A percentile compares a stretch with the other conserved stretches of the same genome.
Conservation (phyloP, 352 stramenopile genomes). For the Thalassiosira exigua region DNA sequence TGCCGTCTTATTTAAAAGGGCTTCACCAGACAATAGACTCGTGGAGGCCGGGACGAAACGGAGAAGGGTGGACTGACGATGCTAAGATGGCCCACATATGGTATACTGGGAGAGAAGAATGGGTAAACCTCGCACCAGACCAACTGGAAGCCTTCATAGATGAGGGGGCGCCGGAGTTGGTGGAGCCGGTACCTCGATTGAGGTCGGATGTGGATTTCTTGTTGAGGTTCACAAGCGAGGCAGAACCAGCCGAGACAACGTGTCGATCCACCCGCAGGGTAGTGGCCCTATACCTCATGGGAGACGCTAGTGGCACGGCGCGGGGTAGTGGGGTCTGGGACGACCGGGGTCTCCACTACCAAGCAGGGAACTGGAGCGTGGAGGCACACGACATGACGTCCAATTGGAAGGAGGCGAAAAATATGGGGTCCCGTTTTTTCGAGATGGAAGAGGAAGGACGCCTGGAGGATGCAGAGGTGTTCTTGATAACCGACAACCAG, state of each 20-base stretch:
- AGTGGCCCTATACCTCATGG: not conserved
- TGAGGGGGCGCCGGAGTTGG: not conserved
- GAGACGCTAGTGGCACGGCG: constrained; percentile 8
- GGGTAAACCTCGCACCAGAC: not conserved
- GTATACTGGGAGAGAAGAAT: not conserved
- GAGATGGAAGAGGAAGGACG: not conserved
- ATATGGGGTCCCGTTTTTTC: constrained; percentile 17
- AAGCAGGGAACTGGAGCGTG: not conserved
- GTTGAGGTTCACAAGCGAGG: not conserved
- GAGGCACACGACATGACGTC: constrained; percentile 2
- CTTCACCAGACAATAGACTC: constrained; percentile 59
- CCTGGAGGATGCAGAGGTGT: constrained; percentile 23
- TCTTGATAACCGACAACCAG: constrained; percentile 49
- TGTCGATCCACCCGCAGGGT: not conserved
- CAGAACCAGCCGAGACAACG: not conserved
- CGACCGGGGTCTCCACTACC: not conserved
- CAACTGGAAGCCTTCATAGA: not conserved
- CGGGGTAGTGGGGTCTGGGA: not conserved
- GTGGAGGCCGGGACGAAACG: constrained; percentile 43
- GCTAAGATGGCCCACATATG: too few species aligned
- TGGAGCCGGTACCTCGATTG: not conserved
- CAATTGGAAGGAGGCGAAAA: constrained; percentile 16
- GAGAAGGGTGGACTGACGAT: constrained; percentile 42
- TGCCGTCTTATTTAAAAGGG: constrained; percentile 62
- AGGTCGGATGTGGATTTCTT: not conserved